Evolutionary conservation across 352 stramenopile species (phyloP), one percentile per base, ranked within the genome.

Genomic region (Pythium dissimile): DNA sequence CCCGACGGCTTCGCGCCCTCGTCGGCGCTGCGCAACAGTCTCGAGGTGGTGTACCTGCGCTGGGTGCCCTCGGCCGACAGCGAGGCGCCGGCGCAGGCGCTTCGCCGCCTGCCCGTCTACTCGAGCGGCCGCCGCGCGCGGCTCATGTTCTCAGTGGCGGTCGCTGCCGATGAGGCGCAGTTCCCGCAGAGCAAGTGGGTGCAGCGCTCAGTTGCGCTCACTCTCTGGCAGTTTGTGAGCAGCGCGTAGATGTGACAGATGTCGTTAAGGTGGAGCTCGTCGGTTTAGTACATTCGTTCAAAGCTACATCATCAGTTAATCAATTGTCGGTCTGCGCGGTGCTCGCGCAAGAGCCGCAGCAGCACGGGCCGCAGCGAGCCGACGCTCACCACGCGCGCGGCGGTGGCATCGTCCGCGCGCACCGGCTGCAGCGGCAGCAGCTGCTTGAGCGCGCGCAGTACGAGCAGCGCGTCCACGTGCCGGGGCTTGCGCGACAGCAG

Each of bases 51-150:
- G 23, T 81, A 90, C 21, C 57, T 97, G 50, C 74, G 79, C 12
- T 97, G 90, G 89, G 69, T 69, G 15, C 67, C 48, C n/a, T 26
- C 23, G 5, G 31, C 60, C 10, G 62, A 76, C 11, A 53, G 67
- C 43, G 64, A 66, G 45, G 62, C 60, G 42, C 34, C 21, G 8
- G 8, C 39, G 7, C 44, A 47, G 32, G 41, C 54, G 16, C 44
- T 62, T 16, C 81, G 81, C 54, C 68, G 73, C 35, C 67, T 97
- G 32, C 90, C 90, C 0, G 81, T 97, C 38, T 97, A 97, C 64
- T 75, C 86, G 31, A 94, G 77, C 59, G 72, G 69, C 55, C 80
- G 77, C 26, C 84, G 90, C 24, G 71, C 87, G 15, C 73, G 73
- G 7, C 62, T 97, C 20, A 71, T 97, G 34, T 94, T 94, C 57